Evolutionary conservation across 495 filamentous ascomycete genomes (phyloP).

Genomic region (Podospora sp.): DNA sequence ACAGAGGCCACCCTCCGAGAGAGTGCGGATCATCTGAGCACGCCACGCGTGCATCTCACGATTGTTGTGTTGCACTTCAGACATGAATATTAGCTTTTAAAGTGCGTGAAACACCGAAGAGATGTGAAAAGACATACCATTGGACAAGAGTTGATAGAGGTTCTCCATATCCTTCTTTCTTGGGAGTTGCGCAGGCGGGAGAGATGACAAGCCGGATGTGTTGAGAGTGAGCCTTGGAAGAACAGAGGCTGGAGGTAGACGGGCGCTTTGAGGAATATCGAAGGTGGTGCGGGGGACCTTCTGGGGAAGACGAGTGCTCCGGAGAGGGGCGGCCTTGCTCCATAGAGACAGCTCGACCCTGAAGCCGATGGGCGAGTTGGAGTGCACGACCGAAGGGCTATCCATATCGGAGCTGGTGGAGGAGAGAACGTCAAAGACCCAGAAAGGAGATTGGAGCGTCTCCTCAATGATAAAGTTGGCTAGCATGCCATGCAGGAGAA

Average conservation of each 20-base stretch:
- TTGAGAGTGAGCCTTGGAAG: slow-evolving; percentile 7
- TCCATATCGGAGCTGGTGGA: slow-evolving; percentile 11
- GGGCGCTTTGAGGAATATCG: not conserved
- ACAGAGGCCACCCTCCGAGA: slow-evolving; percentile 20
- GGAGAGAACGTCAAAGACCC: slow-evolving; percentile 26
- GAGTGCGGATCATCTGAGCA: slow-evolving; percentile 14
- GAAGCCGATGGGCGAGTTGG: slow-evolving; percentile 18
- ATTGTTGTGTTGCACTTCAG: slow-evolving; percentile 15
- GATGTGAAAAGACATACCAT: slow-evolving; percentile 7
- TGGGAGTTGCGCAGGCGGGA: not conserved
- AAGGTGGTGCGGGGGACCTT: not conserved
- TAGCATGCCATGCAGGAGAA: slow-evolving; percentile 29
- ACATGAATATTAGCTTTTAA: not conserved
- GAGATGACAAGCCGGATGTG: not conserved
- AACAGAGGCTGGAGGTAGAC: not conserved
- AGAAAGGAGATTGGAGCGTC: slow-evolving; percentile 24
- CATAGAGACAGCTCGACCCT: slow-evolving; percentile 23
- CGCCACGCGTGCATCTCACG: slow-evolving; percentile 17
- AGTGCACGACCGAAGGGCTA: slow-evolving; percentile 16
- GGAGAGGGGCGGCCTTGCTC: slow-evolving; percentile 14
- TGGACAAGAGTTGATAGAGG: slow-evolving; percentile 10
- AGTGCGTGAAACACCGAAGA: not conserved
- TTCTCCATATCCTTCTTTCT: slow-evolving; percentile 17
- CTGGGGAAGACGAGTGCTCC: not conserved
- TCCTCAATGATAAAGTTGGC: slow-evolving; percentile 28